These are phyloP conservation scores for Arabidopsis thaliana DNA, from an alignment of 345 rosid species.

Conservation along the genomic window DNA sequence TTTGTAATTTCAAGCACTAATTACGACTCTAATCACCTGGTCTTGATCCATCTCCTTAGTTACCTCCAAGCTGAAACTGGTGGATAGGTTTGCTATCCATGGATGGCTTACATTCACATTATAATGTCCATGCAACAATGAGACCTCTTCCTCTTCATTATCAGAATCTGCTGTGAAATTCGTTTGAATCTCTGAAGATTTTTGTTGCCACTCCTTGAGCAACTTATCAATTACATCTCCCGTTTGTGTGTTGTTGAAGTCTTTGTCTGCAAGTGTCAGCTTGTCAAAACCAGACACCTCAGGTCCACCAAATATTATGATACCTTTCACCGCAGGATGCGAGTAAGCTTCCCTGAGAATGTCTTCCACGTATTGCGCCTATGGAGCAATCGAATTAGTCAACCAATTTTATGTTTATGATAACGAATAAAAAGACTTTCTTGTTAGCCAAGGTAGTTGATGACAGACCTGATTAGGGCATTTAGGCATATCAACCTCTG, in stretches of 20 bases:
- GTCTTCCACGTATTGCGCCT: constrained; percentile 62
- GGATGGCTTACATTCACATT: constrained; percentile 50
- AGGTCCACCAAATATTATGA: constrained; percentile 70
- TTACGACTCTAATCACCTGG: constrained; percentile 32
- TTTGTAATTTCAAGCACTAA: constrained; percentile 2
- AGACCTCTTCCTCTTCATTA: constrained; percentile 44
- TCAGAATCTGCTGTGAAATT: constrained; percentile 17
- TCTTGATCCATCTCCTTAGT: constrained; percentile 34
- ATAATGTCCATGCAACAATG: constrained; percentile 65
- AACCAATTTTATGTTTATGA: background rate
- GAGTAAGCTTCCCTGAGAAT: constrained; percentile 68
- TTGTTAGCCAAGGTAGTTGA: constrained; percentile 13
- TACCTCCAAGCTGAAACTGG: constrained; percentile 44
- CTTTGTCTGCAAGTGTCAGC: constrained; percentile 50
- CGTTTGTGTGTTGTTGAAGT: constrained; percentile 54
- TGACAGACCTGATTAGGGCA: constrained; percentile 54
- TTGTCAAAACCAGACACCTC: constrained; percentile 56
- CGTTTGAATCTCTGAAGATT: background rate
- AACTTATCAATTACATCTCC: constrained; percentile 74
- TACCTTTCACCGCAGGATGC: constrained; percentile 74
- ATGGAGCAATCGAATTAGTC: background rate
- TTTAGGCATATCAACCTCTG: constrained; percentile 59
- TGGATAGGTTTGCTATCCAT: constrained; percentile 29
- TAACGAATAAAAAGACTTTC: background rate
- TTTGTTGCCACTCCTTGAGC: constrained; percentile 55